Percentiles rank a stretch among this genome's conserved stretches.
Evolutionary conservation across 805 yeast genomes (phyloP).

Genomic region (Cyberlindnera xylosilytica): DNA sequence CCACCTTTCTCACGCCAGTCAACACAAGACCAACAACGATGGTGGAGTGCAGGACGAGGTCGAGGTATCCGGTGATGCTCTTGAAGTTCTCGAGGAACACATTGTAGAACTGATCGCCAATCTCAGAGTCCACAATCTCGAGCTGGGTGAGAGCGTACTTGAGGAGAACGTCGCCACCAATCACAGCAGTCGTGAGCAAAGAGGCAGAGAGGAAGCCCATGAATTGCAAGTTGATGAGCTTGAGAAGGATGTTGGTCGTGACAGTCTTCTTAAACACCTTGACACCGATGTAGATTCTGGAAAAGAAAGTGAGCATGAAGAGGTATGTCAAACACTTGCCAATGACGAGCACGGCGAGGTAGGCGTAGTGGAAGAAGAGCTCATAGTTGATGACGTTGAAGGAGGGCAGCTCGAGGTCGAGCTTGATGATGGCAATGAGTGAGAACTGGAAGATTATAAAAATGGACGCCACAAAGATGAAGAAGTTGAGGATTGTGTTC

Average conservation of each 20-base stretch:
- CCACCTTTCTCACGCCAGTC: slow-evolving; percentile 7
- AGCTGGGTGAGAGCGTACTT: slow-evolving; percentile 11
- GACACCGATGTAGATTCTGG: slow-evolving; percentile 21
- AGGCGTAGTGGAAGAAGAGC: slow-evolving; percentile 15
- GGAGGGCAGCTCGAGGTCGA: slow-evolving; percentile 17
- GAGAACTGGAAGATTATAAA: slow-evolving; percentile 18
- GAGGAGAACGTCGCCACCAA: slow-evolving; percentile 13
- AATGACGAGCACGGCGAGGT: slow-evolving; percentile 11
- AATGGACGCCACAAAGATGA: slow-evolving; percentile 16
- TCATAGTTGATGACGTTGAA: slow-evolving; percentile 9
- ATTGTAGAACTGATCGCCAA: slow-evolving; percentile 5
- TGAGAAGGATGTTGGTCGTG: slow-evolving; percentile 18
- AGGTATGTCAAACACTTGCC: slow-evolving; percentile 20
- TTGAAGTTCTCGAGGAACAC: slow-evolving; percentile 2
- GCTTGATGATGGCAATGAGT: slow-evolving; percentile 17
- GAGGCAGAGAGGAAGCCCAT: slow-evolving; percentile 20
- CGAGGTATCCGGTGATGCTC: slow-evolving; percentile 7
- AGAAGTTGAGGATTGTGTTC: slow-evolving; percentile 19
- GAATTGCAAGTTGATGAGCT: slow-evolving; percentile 20
- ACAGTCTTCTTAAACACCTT: slow-evolving; percentile 16
- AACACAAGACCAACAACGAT: slow-evolving; percentile 16
- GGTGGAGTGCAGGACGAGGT: slow-evolving; percentile 14
- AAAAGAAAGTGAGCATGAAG: slow-evolving; percentile 17
- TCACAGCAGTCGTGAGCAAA: slow-evolving; percentile 12
- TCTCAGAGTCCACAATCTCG: slow-evolving; percentile 10